phyloP scores from a whole-genome alignment of 2,329 filamentous ascomycete species.

The Aspergillus niger region DNA sequence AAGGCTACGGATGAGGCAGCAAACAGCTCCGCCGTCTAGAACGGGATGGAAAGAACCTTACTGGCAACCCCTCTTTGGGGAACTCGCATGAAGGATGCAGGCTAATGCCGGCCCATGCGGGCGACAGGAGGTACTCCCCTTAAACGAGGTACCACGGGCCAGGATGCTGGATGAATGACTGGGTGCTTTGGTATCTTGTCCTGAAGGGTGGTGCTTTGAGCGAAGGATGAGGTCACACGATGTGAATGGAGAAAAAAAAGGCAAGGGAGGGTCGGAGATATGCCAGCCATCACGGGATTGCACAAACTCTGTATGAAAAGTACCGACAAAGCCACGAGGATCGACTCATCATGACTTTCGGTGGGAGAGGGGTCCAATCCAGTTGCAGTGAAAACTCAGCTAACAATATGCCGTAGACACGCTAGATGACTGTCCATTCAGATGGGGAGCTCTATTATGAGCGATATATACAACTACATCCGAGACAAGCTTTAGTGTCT shows the following conservation, averaged over 20 bases:
- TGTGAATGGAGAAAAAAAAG: neutral
- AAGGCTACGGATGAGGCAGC: neutral
- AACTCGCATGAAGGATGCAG: slow-evolving; percentile 12
- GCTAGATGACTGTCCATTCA: neutral
- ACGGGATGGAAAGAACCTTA: slow-evolving; percentile 5
- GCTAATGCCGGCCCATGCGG: slow-evolving; percentile 9
- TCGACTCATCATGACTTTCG: neutral
- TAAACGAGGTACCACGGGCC: slow-evolving; percentile 2
- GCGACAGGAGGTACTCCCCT: neutral
- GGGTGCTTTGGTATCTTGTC: neutral
- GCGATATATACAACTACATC: neutral
- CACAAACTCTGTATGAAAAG: neutral
- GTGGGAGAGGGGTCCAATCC: neutral
- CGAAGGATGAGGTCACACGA: slow-evolving; percentile 1
- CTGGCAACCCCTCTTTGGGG: slow-evolving; percentile 4
- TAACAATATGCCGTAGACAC: neutral
- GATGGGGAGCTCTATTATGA: neutral
- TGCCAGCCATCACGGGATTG: neutral
- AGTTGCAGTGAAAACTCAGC: neutral
- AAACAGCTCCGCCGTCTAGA: slow-evolving; percentile 2
- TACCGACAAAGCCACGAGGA: neutral
- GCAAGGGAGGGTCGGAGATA: neutral
- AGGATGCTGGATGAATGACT: neutral
- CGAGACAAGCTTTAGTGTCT: neutral
- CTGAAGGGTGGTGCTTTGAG: neutral